Percentiles rank a stretch among this genome's conserved stretches.
Conservation (phyloP, 208 protist genomes). For the Leptomonas pyrrhocoris region DNA sequence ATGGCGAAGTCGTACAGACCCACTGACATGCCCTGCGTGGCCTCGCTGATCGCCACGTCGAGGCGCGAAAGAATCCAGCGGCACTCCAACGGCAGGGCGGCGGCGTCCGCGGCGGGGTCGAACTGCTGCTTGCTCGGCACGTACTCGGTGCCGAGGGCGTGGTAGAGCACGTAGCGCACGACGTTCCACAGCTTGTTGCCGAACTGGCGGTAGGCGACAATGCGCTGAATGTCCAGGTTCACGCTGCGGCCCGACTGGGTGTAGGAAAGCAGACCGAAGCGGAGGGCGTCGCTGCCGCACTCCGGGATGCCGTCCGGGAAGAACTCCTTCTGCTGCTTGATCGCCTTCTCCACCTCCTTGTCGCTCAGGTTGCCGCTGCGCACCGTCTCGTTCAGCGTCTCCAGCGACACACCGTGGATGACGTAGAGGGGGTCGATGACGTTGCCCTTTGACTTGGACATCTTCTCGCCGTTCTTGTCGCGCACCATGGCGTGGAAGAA, state of each 20-base stretch:
- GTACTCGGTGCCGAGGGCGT: conserved; percentile 86
- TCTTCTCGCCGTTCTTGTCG: conserved; percentile 99
- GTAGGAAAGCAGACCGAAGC: conserved; percentile 98
- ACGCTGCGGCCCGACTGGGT: conserved; percentile 94
- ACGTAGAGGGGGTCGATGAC: conserved; percentile 99
- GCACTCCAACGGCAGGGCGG: conserved; percentile 88
- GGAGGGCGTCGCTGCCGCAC: conserved; percentile 99
- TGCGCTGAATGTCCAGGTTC: conserved; percentile 98
- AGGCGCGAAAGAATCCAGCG: conserved; percentile 97
- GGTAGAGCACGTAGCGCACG: conserved; percentile 95
- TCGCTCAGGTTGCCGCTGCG: conserved; percentile 93
- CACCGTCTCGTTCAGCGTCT: conserved; percentile 94
- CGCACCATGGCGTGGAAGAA: conserved; percentile 99
- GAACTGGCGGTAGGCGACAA: conserved; percentile 98
- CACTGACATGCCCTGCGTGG: conserved; percentile 73
- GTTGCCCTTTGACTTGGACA: conserved; percentile 99
- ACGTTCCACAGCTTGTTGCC: conserved; percentile 99
- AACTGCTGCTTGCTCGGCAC: conserved; percentile 56
- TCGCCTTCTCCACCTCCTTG: conserved; percentile 91
- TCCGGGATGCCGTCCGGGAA: conserved; percentile 97
- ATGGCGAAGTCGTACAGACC: conserved; percentile 93
- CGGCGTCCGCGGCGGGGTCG: conserved; percentile 36
- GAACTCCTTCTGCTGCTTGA: conserved; percentile 92
- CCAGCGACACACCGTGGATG: conserved; percentile 96
- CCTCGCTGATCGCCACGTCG: conserved; percentile 73